Evolutionary conservation across 225 moss, liverwort and hornwort genomes (phyloP).

Genomic region (Polytrichum formosum): DNA sequence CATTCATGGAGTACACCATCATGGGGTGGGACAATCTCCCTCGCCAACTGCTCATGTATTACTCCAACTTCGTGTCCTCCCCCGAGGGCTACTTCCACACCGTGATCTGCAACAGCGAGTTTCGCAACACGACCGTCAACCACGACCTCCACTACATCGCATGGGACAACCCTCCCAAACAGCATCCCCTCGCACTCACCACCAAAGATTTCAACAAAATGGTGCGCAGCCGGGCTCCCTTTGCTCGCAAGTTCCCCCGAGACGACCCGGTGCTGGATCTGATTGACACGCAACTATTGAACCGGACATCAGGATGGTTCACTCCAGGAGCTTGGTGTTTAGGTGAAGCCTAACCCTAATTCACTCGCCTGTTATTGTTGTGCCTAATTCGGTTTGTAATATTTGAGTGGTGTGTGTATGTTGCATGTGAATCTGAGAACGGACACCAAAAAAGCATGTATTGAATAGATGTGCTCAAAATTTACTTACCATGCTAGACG

Average conservation of each 20-base stretch:
- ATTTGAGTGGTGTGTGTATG: no score
- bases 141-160: constrained; percentile 64
- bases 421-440: no score
- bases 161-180: constrained; percentile 65
- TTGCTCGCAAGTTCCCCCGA: constrained; percentile 47
- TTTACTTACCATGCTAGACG: background rate
- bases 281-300: constrained; percentile 45
- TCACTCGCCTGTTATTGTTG: background rate
- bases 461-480: background rate
- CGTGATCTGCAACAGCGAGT: constrained; percentile 60
- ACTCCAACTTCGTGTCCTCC: constrained; percentile 66
- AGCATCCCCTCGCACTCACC: constrained; percentile 50
- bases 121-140: constrained; percentile 61
- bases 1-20: constrained; percentile 57
- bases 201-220: constrained; percentile 37
- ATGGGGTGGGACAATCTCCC: constrained; percentile 68
- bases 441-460: background rate
- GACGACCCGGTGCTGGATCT: constrained; percentile 47
- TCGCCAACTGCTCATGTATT: constrained; percentile 56
- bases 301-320: constrained; percentile 30
- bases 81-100: constrained; percentile 71
- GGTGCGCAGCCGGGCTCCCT: constrained; percentile 49
- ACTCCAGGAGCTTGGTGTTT: constrained; percentile 58
- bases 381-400: background rate
- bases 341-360: background rate